Evolutionary conservation across 768 basidiomycete species (phyloP).

Genomic region (Daedalea quercina): DNA sequence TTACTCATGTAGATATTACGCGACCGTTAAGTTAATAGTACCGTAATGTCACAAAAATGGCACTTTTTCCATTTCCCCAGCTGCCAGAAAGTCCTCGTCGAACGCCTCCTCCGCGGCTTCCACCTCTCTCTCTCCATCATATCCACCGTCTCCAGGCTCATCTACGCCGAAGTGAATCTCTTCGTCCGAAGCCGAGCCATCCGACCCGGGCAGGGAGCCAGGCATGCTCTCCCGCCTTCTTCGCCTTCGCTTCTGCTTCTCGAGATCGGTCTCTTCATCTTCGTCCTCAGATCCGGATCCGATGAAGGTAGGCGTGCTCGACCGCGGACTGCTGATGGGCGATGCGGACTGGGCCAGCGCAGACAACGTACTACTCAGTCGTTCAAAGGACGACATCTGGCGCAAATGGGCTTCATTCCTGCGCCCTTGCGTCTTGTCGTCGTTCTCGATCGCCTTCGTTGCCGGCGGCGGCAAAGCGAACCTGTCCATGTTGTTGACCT

Average conservation of each 20-base stretch:
- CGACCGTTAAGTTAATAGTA: too few species aligned
- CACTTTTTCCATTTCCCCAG: slow-evolving; percentile 79
- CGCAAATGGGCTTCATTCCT: slow-evolving; percentile 37
- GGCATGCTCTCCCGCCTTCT: slow-evolving; percentile 83
- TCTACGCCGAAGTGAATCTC: slow-evolving; percentile 52
- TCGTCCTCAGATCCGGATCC: slow-evolving; percentile 43
- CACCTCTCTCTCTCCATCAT: slow-evolving; percentile 43
- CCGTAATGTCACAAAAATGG: slow-evolving; percentile 7
- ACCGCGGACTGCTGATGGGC: slow-evolving; percentile 42
- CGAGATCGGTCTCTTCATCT: slow-evolving; percentile 32
- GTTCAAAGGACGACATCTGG: slow-evolving; percentile 75
- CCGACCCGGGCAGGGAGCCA: slow-evolving; percentile 54
- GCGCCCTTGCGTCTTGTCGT: slow-evolving; percentile 4
- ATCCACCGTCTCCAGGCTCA: slow-evolving; percentile 25
- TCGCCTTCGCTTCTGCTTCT: slow-evolving; percentile 38
- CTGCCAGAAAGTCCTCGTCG: slow-evolving; percentile 73
- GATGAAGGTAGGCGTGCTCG: slow-evolving; percentile 41
- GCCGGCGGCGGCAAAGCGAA: slow-evolving; percentile 27
- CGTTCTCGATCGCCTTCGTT: slow-evolving; percentile 12
- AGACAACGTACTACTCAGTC: slow-evolving; percentile 52
- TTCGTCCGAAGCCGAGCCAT: slow-evolving; percentile 28
- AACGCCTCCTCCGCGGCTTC: slow-evolving; percentile 68
- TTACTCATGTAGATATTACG: too few species aligned
- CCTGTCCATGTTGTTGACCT: slow-evolving; percentile 22
- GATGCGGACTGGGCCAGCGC: slow-evolving; percentile 39